Base-by-base conservation (phyloP, 2,329 filamentous ascomycete genomes). In the Diaporthe destruens region DNA sequence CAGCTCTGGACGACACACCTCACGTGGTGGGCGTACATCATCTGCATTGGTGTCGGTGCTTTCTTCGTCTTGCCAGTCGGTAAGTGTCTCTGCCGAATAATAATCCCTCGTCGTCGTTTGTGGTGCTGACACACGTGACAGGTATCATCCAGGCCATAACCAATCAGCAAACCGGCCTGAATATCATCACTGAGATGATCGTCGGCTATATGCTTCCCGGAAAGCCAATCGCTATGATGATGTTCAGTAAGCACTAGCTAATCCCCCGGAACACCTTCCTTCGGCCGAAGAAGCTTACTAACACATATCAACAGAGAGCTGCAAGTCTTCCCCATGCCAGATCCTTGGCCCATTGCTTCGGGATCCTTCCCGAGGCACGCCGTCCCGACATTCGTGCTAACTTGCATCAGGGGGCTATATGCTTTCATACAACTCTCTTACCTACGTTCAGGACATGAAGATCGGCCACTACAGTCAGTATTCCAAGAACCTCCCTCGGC, bases 361-460 rank as follows among this genome's bases (percentile, higher is more conserved):
- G 36, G 6, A n/a, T 6, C 4, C 18, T 6, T 6, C 23, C 23
- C 56, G 32, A 32, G 2, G 20, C 39, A 47, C 16, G 6, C 42
- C 34, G 23, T 23, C 4, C 6, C 20, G 23, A 2, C 16, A 20
- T 6, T 34, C n/a, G 32, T n/a, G 23, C 59, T 63, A 49, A 63
- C 42, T 49, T 2, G 5, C 20, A 34, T 5, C 4, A 63, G 59
- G 61, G 61, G 61, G 61, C 6, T 65, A 65, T 7, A 65, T 65
- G 61, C 44, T 65, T 18, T 65, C 61, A 1, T 65, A 65, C 2
- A 65, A 65, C 12, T 65, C 61, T 1, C 39, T 79, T 6, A 76
- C 75, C 1, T 80, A 80, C 63, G 78, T 77, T 8, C 71, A 72
- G 25, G 61, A 55, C n/a, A 75, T 77, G 68, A 71, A 71, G 55